Evolutionary conservation across 192 early-diverging fungal genomes (phyloP), one percentile per base, ranked within the genome.

Genomic region (Fimicolochytrium jonesii): DNA sequence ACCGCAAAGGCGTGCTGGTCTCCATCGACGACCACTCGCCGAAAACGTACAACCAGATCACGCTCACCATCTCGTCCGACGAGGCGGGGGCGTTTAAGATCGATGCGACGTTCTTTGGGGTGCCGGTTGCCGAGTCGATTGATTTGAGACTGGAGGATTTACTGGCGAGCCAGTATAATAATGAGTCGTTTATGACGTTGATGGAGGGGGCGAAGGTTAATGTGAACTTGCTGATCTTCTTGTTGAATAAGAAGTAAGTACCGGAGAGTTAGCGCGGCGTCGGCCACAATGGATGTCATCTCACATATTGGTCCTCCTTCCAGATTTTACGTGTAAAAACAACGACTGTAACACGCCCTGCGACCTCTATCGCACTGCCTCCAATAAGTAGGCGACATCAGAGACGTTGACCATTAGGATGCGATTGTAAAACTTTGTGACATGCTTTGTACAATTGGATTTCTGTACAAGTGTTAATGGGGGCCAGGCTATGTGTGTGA

Each of bases 211-310:
- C 89, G 44, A 93, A 92, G 57, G 91, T 98, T 43, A 99, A 99
- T 74, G 87, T 97, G 32, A 97, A 99, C 65, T 65, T 99, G 59
- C 77, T 99, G 47, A 88, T 97, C 34, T 97, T 87, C 69, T 72
- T 99, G 26, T 87, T 99, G 64, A 99, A 99, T 85, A 97, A 97
- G 72, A 96, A 97, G 87, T 99, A 64, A 63, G 70, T 59, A 5
- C 13, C 37, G 37, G 11, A 26, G 47, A 7, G 47, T 26, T 49
- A 9, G 37, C 9, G 37, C 9, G 37, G 10, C 37, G 9, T 9
- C 37, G 37, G 37, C 10, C 10, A 11, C 17, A 39, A 17, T 39
- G 37, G n/a, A n/a, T n/a, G n/a, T n/a, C n/a, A n/a, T n/a, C 37
- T 39, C 17, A 39, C 37, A 9, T 39, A 17, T 39, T 17, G 9